These are phyloP conservation scores for Plasmodium fragile DNA, from an alignment of 169 alveolate species.

Conservation along the genomic window DNA sequence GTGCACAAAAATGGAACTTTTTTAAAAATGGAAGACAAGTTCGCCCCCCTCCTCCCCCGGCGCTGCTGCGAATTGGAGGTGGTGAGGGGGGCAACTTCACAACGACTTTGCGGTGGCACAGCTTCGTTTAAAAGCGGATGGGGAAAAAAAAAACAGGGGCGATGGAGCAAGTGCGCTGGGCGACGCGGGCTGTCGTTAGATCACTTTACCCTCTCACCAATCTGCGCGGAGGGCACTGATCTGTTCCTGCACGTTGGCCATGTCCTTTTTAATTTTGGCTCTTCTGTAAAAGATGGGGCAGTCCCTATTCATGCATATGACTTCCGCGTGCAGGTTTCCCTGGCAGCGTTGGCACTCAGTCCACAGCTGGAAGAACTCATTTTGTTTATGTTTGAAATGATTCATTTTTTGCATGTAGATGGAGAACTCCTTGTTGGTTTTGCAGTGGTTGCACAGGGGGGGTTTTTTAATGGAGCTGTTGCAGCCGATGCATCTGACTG, in stretches of 20 bases:
- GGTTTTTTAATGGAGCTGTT: slow-evolving; percentile 88
- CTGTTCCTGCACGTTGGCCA: slow-evolving; percentile 85
- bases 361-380: slow-evolving; percentile 95
- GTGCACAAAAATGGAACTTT: neutral
- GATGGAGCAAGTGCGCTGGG: neutral
- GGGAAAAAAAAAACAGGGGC: neutral
- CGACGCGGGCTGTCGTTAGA: neutral
- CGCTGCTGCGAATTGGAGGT: neutral
- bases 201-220: slow-evolving; percentile 7
- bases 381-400: slow-evolving; percentile 91
- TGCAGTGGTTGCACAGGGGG: slow-evolving; percentile 85
- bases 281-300: slow-evolving; percentile 99
- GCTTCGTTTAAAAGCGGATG: neutral
- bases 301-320: slow-evolving; percentile 97
- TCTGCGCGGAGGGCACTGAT: slow-evolving; percentile 77
- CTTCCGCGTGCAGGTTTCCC: slow-evolving; percentile 96
- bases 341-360: slow-evolving; percentile 98
- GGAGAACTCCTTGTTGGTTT: slow-evolving; percentile 78
- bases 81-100: neutral
- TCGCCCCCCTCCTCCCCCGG: neutral
- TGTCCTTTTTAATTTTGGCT: slow-evolving; percentile 94
- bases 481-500: slow-evolving; percentile 95
- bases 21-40: neutral
- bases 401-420: slow-evolving; percentile 86
- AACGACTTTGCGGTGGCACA: neutral